Base-by-base conservation (phyloP, 148 eudicot species). In the Chenopodium quinoa region DNA sequence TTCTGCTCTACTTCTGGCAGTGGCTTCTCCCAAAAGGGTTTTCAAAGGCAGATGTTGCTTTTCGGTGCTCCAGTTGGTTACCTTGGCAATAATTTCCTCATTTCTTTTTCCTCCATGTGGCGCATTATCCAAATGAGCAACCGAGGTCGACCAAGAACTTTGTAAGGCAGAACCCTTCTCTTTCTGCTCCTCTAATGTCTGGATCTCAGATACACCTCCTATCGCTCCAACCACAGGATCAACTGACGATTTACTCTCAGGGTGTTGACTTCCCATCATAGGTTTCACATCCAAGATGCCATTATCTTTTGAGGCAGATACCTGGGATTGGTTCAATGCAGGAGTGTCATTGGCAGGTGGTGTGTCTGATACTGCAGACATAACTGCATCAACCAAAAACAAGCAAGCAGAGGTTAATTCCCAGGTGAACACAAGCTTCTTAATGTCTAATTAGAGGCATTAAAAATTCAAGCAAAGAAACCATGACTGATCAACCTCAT, bases 21-120 rank as follows among this genome's bases (percentile, higher is more conserved):
- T 84, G 68, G 91, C 91, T 84, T 93, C 93, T 77, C 86, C 90
- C 48, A 93, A 76, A 67, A 91, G 93, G 83, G 75, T 89, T 83
- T 93, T 91, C 81, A 93, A 78, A 52, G 91, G 89, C 75, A 82
- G 84, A 75, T 87, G 92, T 69, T 91, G 89, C 62, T 86, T 90
- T 34, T 78, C 90, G 0, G 85, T 76, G 81, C 83, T 85, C 97
- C 90, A 86, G 60, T 85, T 87, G 50, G 91, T 82, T 25, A 89
- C 97, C 83, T 90, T 91, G 31, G 89, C 92, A 17, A 91, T 87
- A 4, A 88, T 87, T 83, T 91, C 94, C 82, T 91, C 92, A 19
- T 86, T 87, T 75, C 78, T 89, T 83, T 87, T 89, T 80, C 90
- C 90, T 62, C 83, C 88, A 50, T 82, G 83, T 4, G 90, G 85